Evolutionary conservation across 257 asterid species (phyloP).

Genomic region (Penstemon eatonii): DNA sequence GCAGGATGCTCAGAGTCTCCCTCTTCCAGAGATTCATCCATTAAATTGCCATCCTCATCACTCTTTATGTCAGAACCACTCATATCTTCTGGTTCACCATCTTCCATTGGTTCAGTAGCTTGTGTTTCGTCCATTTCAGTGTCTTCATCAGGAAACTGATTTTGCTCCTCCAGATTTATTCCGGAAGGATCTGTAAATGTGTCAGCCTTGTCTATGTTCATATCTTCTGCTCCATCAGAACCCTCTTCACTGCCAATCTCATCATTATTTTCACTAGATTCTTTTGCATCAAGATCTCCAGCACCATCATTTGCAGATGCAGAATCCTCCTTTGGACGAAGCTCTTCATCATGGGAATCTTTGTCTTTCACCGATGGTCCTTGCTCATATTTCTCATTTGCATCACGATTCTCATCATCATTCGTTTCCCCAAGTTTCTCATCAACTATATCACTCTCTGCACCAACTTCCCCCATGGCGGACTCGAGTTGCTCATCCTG

Average conservation of each 20-base stretch:
- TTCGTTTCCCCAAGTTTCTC: slow-evolving; percentile 64
- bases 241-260: slow-evolving; percentile 50
- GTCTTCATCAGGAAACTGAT: slow-evolving; percentile 48
- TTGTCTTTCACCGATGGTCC: slow-evolving; percentile 70
- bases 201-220: slow-evolving; percentile 64
- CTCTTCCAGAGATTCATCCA: slow-evolving; percentile 48
- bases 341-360: slow-evolving; percentile 54
- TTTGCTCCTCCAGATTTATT: slow-evolving; percentile 56
- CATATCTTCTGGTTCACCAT: slow-evolving; percentile 48
- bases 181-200: slow-evolving; percentile 67
- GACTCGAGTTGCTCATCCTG: slow-evolving; percentile 74
- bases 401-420: slow-evolving; percentile 39
- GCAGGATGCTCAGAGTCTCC: slow-evolving; percentile 40
- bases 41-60: slow-evolving; percentile 37
- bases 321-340: slow-evolving; percentile 74
- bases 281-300: slow-evolving; percentile 44
- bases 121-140: slow-evolving; percentile 43
- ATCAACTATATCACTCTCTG: slow-evolving; percentile 61
- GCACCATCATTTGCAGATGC: slow-evolving; percentile 42
- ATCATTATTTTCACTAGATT: slow-evolving; percentile 38
- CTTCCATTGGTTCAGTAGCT: slow-evolving; percentile 57
- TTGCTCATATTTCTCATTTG: slow-evolving; percentile 67
- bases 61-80: slow-evolving; percentile 43
- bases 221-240: slow-evolving; percentile 52
- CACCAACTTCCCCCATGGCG: slow-evolving; percentile 81